Conservation (phyloP, 2,329 filamentous ascomycete species). For the Karstenula rhodostoma region DNA sequence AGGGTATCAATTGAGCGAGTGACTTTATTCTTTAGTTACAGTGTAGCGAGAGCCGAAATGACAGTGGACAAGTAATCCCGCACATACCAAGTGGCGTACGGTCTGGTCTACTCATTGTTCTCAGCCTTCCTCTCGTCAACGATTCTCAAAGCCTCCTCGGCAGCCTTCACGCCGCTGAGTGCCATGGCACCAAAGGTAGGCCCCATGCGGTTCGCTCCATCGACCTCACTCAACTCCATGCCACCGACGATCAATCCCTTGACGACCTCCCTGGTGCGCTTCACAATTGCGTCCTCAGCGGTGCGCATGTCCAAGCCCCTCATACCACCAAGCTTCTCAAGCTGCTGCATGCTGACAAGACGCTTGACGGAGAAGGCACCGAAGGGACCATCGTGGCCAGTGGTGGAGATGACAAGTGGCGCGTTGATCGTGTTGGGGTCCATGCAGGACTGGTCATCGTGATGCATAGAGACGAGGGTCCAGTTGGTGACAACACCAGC, state of each 20-base stretch:
- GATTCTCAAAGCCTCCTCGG: constrained; percentile 81
- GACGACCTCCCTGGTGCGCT: constrained; percentile 85
- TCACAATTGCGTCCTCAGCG: constrained; percentile 93
- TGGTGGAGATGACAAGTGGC: constrained; percentile 86
- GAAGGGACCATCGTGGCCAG: constrained; percentile 89
- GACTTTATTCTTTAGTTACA: too few species aligned
- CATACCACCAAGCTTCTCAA: constrained; percentile 90
- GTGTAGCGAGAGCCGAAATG: too few species aligned
- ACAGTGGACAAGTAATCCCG: too few species aligned
- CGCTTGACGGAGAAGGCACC: constrained; percentile 92
- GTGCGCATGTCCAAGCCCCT: constrained; percentile 90
- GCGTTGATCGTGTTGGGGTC: constrained; percentile 97
- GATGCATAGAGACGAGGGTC: constrained; percentile 80
- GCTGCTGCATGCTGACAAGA: constrained; percentile 84
- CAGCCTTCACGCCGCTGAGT: constrained; percentile 86
- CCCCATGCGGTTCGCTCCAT: constrained; percentile 91
- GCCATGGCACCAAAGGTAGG: constrained; percentile 92
- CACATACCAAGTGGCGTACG: neutral
- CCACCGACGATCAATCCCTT: constrained; percentile 91
- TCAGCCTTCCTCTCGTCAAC: constrained; percentile 81
- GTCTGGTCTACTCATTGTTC: constrained; percentile 64
- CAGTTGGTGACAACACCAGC: constrained; percentile 95
- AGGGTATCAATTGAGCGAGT: too few species aligned
- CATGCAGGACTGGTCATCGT: constrained; percentile 91
- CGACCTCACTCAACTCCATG: constrained; percentile 91